Percentiles rank a stretch among this genome's conserved stretches.
Conservation (phyloP, 1,139 yeast genomes). For the Hyphopichia wangnamkhiaoensis region DNA sequence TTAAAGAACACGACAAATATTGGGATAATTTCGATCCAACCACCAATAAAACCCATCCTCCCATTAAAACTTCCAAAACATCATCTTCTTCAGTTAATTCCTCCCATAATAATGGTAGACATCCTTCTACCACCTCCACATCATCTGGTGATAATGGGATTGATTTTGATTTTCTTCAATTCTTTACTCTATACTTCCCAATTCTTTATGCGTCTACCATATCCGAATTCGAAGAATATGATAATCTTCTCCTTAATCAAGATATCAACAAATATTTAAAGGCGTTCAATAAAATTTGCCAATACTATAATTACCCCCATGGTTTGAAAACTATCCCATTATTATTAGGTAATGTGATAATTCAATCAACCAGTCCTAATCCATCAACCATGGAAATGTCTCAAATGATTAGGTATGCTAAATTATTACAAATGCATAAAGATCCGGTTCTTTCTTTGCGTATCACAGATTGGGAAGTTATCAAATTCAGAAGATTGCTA, state of each 20-base stretch:
- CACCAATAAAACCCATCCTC: background rate
- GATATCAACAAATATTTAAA: slow-evolving; percentile 50
- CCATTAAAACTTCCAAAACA: slow-evolving; percentile 3
- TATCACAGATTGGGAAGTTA: slow-evolving; percentile 46
- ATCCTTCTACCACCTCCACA: slow-evolving; percentile 7
- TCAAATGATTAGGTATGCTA: slow-evolving; percentile 53
- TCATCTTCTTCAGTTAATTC: too few relatives aligned
- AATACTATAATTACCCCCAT: slow-evolving; percentile 54
- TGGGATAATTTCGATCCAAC: slow-evolving; percentile 34
- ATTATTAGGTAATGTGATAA: slow-evolving; percentile 50
- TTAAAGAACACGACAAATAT: slow-evolving; percentile 48
- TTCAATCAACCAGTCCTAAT: slow-evolving; percentile 57
- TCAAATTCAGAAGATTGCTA: slow-evolving; percentile 53
- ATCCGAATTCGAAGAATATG: slow-evolving; percentile 57
- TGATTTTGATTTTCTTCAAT: slow-evolving; percentile 41
- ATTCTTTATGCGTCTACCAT: slow-evolving; percentile 55
- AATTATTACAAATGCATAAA: slow-evolving; percentile 54
- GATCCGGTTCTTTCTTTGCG: slow-evolving; percentile 57
- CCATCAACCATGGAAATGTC: slow-evolving; percentile 56
- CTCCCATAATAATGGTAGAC: too few relatives aligned
- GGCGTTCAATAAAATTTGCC: slow-evolving; percentile 50
- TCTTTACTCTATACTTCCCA: slow-evolving; percentile 51
- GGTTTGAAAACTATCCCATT: slow-evolving; percentile 49
- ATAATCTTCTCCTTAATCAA: slow-evolving; percentile 46
- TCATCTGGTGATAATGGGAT: slow-evolving; percentile 13